Percentiles rank a stretch among this genome's conserved stretches.
phyloP scores from a whole-genome alignment of 2,329 filamentous ascomycete species.

The Colletotrichum lindemuthianum region DNA sequence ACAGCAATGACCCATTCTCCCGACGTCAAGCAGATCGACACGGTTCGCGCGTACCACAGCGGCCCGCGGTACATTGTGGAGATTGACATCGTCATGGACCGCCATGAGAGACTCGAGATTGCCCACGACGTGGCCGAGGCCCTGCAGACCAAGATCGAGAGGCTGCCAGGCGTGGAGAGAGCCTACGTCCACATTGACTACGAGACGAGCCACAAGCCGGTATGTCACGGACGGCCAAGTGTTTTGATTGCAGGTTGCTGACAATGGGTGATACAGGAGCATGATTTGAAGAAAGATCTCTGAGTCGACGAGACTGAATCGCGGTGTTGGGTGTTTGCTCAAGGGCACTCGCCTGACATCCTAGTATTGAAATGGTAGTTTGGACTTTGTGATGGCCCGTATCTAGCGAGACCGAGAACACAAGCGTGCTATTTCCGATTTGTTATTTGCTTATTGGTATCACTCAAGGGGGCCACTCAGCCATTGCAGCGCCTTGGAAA shows the following conservation, averaged over 20 bases:
- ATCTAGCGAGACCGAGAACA: too few relatives aligned
- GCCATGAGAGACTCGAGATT: slow-evolving; percentile 73
- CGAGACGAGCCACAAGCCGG: slow-evolving; percentile 93
- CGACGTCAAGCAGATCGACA: slow-evolving; percentile 86
- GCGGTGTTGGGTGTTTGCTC: too few relatives aligned
- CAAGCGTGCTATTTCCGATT: too few relatives aligned
- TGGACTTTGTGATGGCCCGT: too few relatives aligned
- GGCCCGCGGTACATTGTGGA: slow-evolving; percentile 91
- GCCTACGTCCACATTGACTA: slow-evolving; percentile 98
- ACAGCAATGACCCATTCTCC: slow-evolving; percentile 82
- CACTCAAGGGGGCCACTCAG: too few relatives aligned
- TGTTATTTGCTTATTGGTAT: too few relatives aligned
- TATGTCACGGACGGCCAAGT: background rate
- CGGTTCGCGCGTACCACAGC: slow-evolving; percentile 91
- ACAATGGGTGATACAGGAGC: slow-evolving; percentile 55
- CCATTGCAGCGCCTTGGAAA: too few relatives aligned
- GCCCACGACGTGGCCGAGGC: slow-evolving; percentile 96
- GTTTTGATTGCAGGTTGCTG: background rate
- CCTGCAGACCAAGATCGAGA: slow-evolving; percentile 93
- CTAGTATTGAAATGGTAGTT: too few relatives aligned
- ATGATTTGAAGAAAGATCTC: slow-evolving; percentile 70
- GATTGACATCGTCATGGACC: slow-evolving; percentile 95
- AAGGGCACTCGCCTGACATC: too few relatives aligned
- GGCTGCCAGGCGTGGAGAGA: slow-evolving; percentile 88
- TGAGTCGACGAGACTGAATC: slow-evolving; percentile 40